phyloP scores from a whole-genome alignment of 1,139 yeast genomes.

The Hyphopichia khmerensis region DNA sequence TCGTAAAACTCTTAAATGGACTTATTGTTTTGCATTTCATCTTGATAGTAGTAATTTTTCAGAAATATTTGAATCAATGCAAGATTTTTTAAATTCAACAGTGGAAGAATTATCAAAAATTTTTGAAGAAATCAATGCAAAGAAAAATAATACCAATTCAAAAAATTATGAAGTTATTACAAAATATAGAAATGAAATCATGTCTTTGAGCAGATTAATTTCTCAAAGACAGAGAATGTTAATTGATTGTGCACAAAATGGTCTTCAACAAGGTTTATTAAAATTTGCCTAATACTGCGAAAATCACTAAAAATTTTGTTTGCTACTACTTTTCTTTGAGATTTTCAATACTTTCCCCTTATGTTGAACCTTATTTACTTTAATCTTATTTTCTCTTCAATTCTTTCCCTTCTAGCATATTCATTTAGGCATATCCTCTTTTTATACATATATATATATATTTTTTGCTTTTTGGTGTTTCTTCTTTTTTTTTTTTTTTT shows the following conservation, averaged over 20 bases:
- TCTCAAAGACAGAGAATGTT: slow-evolving; percentile 48
- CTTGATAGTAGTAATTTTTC: slow-evolving; percentile 50
- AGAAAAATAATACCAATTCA: slow-evolving; percentile 28
- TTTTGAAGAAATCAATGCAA: slow-evolving; percentile 56
- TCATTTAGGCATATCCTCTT: too few species aligned
- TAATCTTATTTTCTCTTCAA: too few species aligned
- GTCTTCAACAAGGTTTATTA: slow-evolving; percentile 23
- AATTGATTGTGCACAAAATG: slow-evolving; percentile 48
- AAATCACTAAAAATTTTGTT: too few species aligned
- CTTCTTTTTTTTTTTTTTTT: too few species aligned
- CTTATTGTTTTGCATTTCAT: slow-evolving; percentile 80
- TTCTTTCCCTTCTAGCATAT: too few species aligned
- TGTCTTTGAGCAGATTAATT: slow-evolving; percentile 47
- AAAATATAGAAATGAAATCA: slow-evolving; percentile 48
- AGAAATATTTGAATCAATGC: slow-evolving; percentile 72
- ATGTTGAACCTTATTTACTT: too few species aligned
- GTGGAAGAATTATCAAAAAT: slow-evolving; percentile 80
- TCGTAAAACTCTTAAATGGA: slow-evolving; percentile 83
- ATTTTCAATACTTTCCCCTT: too few species aligned
- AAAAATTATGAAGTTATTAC: slow-evolving; percentile 37
- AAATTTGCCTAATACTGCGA: neutral
- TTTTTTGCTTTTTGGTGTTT: too few species aligned
- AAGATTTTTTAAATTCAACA: slow-evolving; percentile 65
- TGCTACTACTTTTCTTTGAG: too few species aligned
- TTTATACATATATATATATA: too few species aligned